Conservation (phyloP, 176 grass and related monocot genomes). For the Cocos nucifera region DNA sequence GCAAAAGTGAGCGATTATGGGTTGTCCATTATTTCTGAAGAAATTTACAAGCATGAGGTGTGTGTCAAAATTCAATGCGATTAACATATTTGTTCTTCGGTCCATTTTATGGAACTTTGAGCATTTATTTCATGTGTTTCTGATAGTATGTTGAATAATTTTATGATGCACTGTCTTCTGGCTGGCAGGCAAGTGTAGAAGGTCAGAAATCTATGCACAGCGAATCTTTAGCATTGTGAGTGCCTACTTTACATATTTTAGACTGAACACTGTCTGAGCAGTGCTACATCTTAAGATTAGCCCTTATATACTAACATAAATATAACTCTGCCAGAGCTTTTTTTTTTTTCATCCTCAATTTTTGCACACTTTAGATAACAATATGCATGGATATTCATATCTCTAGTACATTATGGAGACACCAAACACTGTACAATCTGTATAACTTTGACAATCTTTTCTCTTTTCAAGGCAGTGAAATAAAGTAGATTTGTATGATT, state of each 20-base stretch:
- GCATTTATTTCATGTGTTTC: conserved; percentile 1
- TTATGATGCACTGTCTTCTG: conserved; percentile 5
- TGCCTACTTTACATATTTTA: conserved; percentile 1
- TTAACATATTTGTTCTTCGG: too few relatives aligned
- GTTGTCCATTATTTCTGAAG: conserved; percentile 79
- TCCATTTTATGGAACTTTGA: background rate
- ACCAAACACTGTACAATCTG: background rate
- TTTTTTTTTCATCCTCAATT: too few relatives aligned
- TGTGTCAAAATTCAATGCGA: background rate
- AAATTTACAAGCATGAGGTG: conserved; percentile 89
- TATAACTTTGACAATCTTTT: too few relatives aligned
- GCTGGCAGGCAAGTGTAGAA: conserved; percentile 47
- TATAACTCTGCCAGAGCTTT: too few relatives aligned
- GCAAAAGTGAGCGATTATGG: conserved; percentile 93
- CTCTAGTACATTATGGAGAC: background rate
- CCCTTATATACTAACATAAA: too few relatives aligned
- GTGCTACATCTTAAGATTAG: too few relatives aligned
- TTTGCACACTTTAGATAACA: too few relatives aligned
- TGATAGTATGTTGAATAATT: conserved; percentile 10
- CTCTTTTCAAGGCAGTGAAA: too few relatives aligned
- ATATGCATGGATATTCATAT: background rate
- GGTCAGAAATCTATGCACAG: conserved; percentile 32
- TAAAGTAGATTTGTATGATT: too few relatives aligned
- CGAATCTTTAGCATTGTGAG: conserved; percentile 48
- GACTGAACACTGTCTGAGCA: too few relatives aligned